A percentile compares a stretch with the other conserved stretches of the same genome.
phyloP scores from a whole-genome alignment of 345 rosid genomes.

The Lepidium aucheri region DNA sequence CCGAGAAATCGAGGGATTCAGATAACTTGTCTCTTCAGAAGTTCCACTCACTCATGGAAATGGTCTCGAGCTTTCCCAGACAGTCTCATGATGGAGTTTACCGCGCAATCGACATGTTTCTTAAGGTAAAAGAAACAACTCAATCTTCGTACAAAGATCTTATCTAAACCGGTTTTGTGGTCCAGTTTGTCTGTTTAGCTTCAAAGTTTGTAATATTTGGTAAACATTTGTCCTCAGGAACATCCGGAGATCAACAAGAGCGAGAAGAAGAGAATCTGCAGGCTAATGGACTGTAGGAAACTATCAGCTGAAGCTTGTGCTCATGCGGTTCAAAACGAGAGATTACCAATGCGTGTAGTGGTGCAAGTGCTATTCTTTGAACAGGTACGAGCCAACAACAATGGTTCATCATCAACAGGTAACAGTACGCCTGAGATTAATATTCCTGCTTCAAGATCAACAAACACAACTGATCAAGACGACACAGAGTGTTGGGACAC shows the following conservation, averaged over 20 bases:
- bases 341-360: slow-evolving; percentile 72
- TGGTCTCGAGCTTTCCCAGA: slow-evolving; percentile 42
- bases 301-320: slow-evolving; percentile 70
- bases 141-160: not conserved
- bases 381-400: slow-evolving; percentile 50
- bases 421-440: slow-evolving; percentile 48
- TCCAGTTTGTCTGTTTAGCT: too few relatives aligned
- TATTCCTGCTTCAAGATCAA: slow-evolving; percentile 52
- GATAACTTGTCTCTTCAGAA: slow-evolving; percentile 35
- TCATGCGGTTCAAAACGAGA: slow-evolving; percentile 81
- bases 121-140: slow-evolving; percentile 40
- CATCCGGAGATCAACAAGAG: slow-evolving; percentile 58
- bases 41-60: slow-evolving; percentile 43
- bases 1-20: slow-evolving; percentile 57
- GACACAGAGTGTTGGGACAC: slow-evolving; percentile 68
- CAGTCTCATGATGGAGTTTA: slow-evolving; percentile 60
- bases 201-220: too few relatives aligned
- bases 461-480: slow-evolving; percentile 53
- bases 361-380: slow-evolving; percentile 96
- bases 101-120: slow-evolving; percentile 65
- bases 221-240: slow-evolving; percentile 23
- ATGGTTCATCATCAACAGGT: slow-evolving; percentile 35
- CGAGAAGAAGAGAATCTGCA: slow-evolving; percentile 73
- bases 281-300: slow-evolving; percentile 74
- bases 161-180: not conserved